Percentiles rank a stretch among this genome's conserved stretches.
Conservation (phyloP, 2,329 filamentous ascomycete genomes). For the Thelonectria rubi region DNA sequence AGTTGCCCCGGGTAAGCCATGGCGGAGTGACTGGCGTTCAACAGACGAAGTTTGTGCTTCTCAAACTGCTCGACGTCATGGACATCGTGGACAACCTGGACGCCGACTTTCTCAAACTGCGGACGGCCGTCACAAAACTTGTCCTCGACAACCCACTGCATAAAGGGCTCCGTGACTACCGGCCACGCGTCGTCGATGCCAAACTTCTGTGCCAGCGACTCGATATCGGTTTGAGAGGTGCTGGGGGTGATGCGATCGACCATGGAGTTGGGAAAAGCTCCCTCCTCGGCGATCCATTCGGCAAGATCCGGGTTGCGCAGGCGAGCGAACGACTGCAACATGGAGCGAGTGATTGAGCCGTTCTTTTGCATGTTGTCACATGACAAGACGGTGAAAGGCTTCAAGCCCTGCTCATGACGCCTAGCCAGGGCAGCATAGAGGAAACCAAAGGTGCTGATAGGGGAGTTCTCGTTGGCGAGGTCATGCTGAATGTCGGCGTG, state of each 20-base stretch:
- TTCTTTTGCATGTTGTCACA: constrained; percentile 68
- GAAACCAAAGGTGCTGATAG: constrained; percentile 61
- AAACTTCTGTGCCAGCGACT: constrained; percentile 53
- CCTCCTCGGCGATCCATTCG: constrained; percentile 58
- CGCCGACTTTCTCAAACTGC: constrained; percentile 61
- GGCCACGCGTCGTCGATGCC: constrained; percentile 62
- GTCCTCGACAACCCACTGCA: constrained; percentile 66
- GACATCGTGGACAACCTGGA: constrained; percentile 61
- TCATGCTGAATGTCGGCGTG: constrained; percentile 61
- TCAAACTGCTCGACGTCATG: constrained; percentile 63
- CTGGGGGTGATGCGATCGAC: constrained; percentile 65
- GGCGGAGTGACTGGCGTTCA: constrained; percentile 63
- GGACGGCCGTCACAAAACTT: constrained; percentile 61
- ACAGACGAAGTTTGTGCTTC: constrained; percentile 65
- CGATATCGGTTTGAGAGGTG: constrained; percentile 56
- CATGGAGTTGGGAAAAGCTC: constrained; percentile 64
- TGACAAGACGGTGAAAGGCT: constrained; percentile 63
- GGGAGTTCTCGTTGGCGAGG: constrained; percentile 53
- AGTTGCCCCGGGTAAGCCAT: constrained; percentile 61
- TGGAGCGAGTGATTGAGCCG: constrained; percentile 60
- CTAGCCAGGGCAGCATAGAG: constrained; percentile 60
- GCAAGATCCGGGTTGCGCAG: constrained; percentile 58
- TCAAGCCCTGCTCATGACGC: constrained; percentile 56
- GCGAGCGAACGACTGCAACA: constrained; percentile 60
- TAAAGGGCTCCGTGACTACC: constrained; percentile 64